Conservation (phyloP, 352 stramenopile species). For the Pythium graminicola region DNA sequence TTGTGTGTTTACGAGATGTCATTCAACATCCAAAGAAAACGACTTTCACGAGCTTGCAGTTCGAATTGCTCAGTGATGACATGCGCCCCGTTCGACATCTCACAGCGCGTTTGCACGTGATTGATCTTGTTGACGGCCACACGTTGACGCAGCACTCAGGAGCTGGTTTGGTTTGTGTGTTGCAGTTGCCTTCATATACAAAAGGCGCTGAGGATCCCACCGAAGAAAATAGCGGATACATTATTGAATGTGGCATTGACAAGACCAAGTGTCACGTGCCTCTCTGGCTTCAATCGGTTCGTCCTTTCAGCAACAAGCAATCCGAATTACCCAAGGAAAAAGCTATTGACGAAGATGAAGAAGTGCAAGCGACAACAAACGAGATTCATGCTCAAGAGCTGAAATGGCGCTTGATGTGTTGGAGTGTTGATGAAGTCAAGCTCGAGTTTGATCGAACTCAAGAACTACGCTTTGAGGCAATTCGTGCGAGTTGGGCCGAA, state of each 20-base stretch:
- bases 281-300: conserved; percentile 37
- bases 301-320: conserved; percentile 29
- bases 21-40: conserved; percentile 36
- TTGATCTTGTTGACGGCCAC: conserved; percentile 32
- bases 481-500: conserved; percentile 46
- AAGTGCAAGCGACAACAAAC: not conserved
- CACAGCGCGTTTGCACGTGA: conserved; percentile 47
- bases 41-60: conserved; percentile 42
- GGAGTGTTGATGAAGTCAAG: conserved; percentile 56
- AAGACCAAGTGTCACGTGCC: conserved; percentile 40
- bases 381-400: conserved; percentile 1
- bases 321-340: conserved; percentile 1
- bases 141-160: conserved; percentile 25
- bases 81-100: conserved; percentile 23
- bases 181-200: conserved; percentile 45
- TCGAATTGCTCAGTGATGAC: conserved; percentile 24
- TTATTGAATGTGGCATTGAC: conserved; percentile 65
- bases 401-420: conserved; percentile 49
- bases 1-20: conserved; percentile 63
- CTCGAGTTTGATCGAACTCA: conserved; percentile 49
- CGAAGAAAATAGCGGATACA: conserved; percentile 32
- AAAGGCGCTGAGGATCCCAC: conserved; percentile 17
- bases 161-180: conserved; percentile 30
- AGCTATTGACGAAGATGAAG: conserved; percentile 12
- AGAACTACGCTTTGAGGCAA: conserved; percentile 44